These are phyloP conservation scores for Corymbia maculata DNA, from an alignment of 345 rosid genomes.

Conservation along the genomic window DNA sequence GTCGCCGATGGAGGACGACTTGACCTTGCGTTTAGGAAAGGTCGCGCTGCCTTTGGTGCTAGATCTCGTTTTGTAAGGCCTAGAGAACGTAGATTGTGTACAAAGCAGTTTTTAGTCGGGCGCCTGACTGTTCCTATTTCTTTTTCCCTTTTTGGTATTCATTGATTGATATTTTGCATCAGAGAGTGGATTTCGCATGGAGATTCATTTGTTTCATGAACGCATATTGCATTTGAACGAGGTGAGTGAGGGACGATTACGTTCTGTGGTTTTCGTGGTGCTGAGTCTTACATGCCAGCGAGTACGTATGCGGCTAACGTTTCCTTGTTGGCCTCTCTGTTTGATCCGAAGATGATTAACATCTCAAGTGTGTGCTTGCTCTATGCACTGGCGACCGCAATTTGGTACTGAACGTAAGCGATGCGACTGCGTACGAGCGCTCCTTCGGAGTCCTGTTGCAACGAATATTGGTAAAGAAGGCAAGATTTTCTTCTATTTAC, in stretches of 20 bases:
- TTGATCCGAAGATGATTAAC: background rate
- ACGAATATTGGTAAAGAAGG: background rate
- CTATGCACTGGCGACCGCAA: background rate
- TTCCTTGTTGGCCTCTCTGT: background rate
- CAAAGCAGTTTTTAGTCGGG: background rate
- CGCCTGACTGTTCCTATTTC: background rate
- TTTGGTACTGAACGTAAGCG: background rate
- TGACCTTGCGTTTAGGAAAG: slow-evolving; percentile 48
- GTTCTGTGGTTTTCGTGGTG: background rate
- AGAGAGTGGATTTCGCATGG: background rate
- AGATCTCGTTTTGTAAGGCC: background rate
- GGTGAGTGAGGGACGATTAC: background rate
- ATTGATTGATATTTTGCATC: background rate
- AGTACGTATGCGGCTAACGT: background rate
- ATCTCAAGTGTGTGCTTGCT: background rate
- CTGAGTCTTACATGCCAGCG: background rate
- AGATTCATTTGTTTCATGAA: background rate
- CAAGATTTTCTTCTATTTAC: background rate
- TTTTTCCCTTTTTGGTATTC: background rate
- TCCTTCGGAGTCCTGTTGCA: too few species aligned
- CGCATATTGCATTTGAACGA: background rate
- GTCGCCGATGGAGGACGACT: slow-evolving; percentile 47
- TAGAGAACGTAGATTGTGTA: background rate
- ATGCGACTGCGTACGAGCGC: background rate
- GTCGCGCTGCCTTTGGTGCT: background rate